Percentiles rank a stretch among this genome's conserved stretches.
These are phyloP conservation scores for Psilocybe subaeruginosa DNA, from an alignment of 768 basidiomycete genomes.

Conservation along the genomic window DNA sequence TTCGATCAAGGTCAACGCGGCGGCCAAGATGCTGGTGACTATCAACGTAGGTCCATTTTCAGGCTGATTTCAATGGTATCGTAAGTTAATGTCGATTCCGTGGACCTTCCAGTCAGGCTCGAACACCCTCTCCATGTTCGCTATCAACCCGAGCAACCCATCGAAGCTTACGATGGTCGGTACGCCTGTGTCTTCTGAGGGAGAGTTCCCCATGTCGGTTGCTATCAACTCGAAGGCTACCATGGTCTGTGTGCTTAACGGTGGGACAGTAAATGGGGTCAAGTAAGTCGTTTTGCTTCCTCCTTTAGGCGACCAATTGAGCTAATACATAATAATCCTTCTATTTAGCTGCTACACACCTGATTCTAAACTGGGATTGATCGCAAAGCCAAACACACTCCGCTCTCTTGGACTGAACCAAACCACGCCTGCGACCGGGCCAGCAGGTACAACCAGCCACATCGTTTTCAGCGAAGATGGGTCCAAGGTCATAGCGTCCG, in stretches of 20 bases:
- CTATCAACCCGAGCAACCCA: constrained; percentile 45
- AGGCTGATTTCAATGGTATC: background rate
- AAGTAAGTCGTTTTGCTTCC: constrained; percentile 4
- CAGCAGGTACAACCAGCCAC: constrained; percentile 46
- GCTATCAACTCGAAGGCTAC: constrained; percentile 33
- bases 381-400: constrained; percentile 40
- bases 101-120: constrained; percentile 42
- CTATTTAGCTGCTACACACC: constrained; percentile 43
- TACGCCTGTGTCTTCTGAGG: constrained; percentile 42
- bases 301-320: too few relatives aligned
- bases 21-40: constrained; percentile 1
- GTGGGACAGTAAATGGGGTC: constrained; percentile 46
- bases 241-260: constrained; percentile 43
- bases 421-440: constrained; percentile 55
- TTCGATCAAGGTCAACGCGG: constrained; percentile 3
- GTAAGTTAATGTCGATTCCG: background rate
- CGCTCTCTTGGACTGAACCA: constrained; percentile 50
- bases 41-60: background rate
- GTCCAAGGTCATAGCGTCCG: constrained; percentile 45
- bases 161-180: constrained; percentile 44
- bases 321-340: too few relatives aligned
- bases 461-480: constrained; percentile 50
- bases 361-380: constrained; percentile 43
- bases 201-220: constrained; percentile 54
- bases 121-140: constrained; percentile 44